phyloP scores from a whole-genome alignment of 768 basidiomycete genomes.

The Hypholoma sublateritium region DNA sequence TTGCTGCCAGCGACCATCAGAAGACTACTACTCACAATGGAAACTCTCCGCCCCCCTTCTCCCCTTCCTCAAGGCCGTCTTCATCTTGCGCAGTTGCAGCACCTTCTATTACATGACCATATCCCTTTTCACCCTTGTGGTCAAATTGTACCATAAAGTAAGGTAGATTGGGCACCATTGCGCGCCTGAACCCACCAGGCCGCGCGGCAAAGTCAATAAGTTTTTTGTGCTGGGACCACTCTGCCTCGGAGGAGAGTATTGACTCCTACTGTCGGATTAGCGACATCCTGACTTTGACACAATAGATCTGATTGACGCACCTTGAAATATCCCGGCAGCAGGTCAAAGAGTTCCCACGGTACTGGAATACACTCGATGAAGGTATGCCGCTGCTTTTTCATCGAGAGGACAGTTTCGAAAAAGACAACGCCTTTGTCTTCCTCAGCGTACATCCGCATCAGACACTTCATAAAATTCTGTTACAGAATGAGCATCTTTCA shows the following conservation, averaged over 20 bases:
- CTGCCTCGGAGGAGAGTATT: constrained; percentile 87
- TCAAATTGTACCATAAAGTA: constrained; percentile 99
- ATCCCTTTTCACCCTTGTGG: constrained; percentile 96
- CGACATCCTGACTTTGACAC: neutral
- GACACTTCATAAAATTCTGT: constrained; percentile 84
- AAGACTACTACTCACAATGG: constrained; percentile 57
- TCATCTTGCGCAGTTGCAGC: constrained; percentile 64
- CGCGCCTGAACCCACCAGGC: constrained; percentile 90
- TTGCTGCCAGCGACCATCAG: neutral
- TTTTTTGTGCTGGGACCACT: constrained; percentile 99
- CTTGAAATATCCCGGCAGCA: constrained; percentile 92
- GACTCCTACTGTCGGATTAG: constrained; percentile 63
- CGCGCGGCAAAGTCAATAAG: constrained; percentile 89
- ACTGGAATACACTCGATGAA: constrained; percentile 93
- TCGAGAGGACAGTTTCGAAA: constrained; percentile 87
- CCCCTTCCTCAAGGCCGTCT: constrained; percentile 78
- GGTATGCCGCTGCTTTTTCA: constrained; percentile 89
- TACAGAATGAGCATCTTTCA: neutral
- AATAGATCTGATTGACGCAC: constrained; percentile 33
- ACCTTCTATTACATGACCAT: constrained; percentile 98
- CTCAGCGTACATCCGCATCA: constrained; percentile 93
- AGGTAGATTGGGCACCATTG: constrained; percentile 95
- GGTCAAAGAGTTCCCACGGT: constrained; percentile 84
- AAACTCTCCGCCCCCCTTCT: constrained; percentile 90
- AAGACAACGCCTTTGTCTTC: constrained; percentile 94